Evolutionary conservation across 2,329 filamentous ascomycete species (phyloP), one percentile per base, ranked within the genome.

Genomic region (Lachnellula suecica): DNA sequence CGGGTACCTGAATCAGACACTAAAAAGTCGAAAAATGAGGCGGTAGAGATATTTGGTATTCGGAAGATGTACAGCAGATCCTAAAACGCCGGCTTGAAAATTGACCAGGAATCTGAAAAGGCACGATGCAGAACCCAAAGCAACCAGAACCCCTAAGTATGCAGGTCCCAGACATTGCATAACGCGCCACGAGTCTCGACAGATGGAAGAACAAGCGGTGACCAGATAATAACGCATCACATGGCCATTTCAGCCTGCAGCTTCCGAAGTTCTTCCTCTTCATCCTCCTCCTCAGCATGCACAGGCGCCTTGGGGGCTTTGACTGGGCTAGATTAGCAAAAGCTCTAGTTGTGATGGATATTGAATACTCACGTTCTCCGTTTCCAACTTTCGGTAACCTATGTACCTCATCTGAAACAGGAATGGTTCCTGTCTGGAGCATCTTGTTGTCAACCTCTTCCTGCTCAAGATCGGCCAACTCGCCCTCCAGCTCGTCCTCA

Each of bases 221-320:
- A 54, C 51, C 52, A 46, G 15, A 43, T 40, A 20, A 25, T 45
- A 25, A 46, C 42, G 50, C 49, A 45, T 72, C 72, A 96, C 87
- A 97, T 96, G 60, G 92, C 92, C 93, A 97, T 97, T 73, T 97
- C 93, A 31, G 91, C 92, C 70, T 96, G 91, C 63, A 99, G 73
- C 74, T 94, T 97, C 72, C 88, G 84, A 67, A 97, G 78, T 75
- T 97, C 93, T 65, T 87, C 93, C 72, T 97, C 93, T 69, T 97
- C 94, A 79, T 97, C 93, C 71, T 97, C 92, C 71, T 96, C 91
- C 68, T 88, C 85, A 61, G 72, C 70, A 56, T 69, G 67, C 61
- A 74, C 73, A 15, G 70, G 69, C 17, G 72, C 67, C 61, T 82
- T 78, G 70, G 40, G 6, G 22, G 78, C 76, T 81, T 54, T 54